Evolutionary conservation across 2,329 filamentous ascomycete genomes (phyloP).

Genomic region (Claviceps digitariae): DNA sequence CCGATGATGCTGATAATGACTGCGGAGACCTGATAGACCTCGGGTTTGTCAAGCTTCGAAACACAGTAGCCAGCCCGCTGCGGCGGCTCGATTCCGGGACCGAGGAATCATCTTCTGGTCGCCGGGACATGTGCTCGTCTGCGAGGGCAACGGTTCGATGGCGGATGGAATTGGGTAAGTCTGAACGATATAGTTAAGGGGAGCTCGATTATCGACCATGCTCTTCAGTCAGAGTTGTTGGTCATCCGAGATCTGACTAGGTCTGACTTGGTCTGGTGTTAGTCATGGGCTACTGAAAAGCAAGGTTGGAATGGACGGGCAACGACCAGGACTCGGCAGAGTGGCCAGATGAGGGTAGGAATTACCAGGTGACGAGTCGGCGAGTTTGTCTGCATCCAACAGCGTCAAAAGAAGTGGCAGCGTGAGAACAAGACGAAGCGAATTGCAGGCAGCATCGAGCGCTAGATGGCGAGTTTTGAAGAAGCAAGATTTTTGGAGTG

Average conservation of each 20-base stretch:
- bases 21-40: slow-evolving; percentile 39
- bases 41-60: slow-evolving; percentile 46
- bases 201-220: background rate
- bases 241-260: background rate
- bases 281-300: background rate
- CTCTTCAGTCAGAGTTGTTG: background rate
- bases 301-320: background rate
- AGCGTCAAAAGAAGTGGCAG: background rate
- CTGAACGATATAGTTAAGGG: background rate
- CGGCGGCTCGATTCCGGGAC: slow-evolving; percentile 41
- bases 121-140: slow-evolving; percentile 45
- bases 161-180: slow-evolving; percentile 3
- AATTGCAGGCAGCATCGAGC: slow-evolving; percentile 3
- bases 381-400: background rate
- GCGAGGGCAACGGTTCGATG: slow-evolving; percentile 6
- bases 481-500: background rate
- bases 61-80: slow-evolving; percentile 47
- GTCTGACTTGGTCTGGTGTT: background rate
- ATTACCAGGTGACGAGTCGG: slow-evolving; percentile 2
- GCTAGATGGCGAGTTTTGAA: background rate
- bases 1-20: slow-evolving; percentile 25
- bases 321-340: background rate
- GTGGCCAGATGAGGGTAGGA: background rate
- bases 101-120: slow-evolving; percentile 41
- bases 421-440: background rate